Base-by-base conservation (phyloP, 176 grass and related monocot species). In the sorghum (Sorghum bicolor) region DNA sequence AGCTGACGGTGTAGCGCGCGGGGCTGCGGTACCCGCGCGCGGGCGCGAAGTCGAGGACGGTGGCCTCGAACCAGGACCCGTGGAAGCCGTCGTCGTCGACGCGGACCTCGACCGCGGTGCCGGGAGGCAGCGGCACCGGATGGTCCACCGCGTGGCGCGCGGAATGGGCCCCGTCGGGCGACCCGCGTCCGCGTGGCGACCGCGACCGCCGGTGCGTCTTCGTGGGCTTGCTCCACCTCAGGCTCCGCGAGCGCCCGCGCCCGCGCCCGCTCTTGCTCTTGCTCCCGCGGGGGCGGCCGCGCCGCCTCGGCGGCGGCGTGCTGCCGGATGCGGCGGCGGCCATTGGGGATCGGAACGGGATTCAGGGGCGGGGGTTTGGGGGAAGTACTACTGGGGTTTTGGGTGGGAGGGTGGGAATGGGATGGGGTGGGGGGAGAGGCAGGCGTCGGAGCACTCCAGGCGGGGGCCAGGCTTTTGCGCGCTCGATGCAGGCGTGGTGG, bases 21-120 rank as follows among this genome's bases (percentile, higher is more conserved):
- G 82, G 87, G 14, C 0, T 2, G 16, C 82, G 65, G 31, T 37
- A 47, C 1, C 81, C 62, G 7, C 87, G 67, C 0, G 71, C 66
- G 4, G 84, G 89, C n/a, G 58, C 4, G 84, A 75, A 90, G 32
- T 19, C 39, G 19, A 70, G 48, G 9, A 94, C 75, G 4, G 13
- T 62, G 79, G 93, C 93, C 87, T 94, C 93, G 85, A 83, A 94
- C 93, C 93, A 94, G 22, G 82, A 79, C 44, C 93, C 93, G 74
- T 82, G 72, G 82, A 90, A 94, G 19, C 93, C 90, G 10, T 84
- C 85, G 13, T 86, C 87, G 60, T 94, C 82, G 75, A 87, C 74
- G 40, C 90, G 90, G 70, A 94, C 93, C 90, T 95, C 93, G 16
- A 95, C 87, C 24, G 45, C 34, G 12, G 81, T 36, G 36, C 89